Percentiles rank a stretch among this genome's conserved stretches.
phyloP scores from a whole-genome alignment of 768 basidiomycete genomes.

The Phlebiopsis flavidoalba region DNA sequence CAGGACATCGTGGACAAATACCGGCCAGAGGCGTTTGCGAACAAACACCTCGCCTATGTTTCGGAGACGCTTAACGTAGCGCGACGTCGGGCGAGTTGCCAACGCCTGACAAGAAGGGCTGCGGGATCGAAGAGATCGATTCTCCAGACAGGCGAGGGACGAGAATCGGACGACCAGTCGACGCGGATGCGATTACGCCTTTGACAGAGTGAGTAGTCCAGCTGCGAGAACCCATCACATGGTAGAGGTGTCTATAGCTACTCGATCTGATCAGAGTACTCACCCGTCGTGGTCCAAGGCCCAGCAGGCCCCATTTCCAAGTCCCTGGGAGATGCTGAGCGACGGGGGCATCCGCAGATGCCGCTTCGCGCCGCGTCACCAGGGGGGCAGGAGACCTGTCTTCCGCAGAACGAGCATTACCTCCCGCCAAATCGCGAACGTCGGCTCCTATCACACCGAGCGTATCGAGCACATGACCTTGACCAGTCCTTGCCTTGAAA shows the following conservation, averaged over 20 bases:
- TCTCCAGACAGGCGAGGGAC: conserved; percentile 8
- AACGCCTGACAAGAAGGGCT: conserved; percentile 15
- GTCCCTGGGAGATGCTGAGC: conserved; percentile 11
- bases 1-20: neutral
- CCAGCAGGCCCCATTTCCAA: conserved; percentile 18
- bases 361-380: neutral
- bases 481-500: too few relatives aligned
- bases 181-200: neutral
- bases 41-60: conserved; percentile 7
- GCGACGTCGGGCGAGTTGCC: neutral
- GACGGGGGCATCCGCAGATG: conserved; percentile 1
- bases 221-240: conserved; percentile 5
- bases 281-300: conserved; percentile 16
- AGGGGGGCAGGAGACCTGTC: conserved; percentile 12
- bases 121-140: neutral
- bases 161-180: conserved; percentile 6
- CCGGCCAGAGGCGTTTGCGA: neutral
- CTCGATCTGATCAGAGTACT: neutral
- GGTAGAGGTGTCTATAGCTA: neutral
- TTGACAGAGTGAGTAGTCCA: conserved; percentile 13
- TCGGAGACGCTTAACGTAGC: conserved; percentile 11
- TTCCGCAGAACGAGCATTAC: conserved; percentile 12
- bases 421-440: conserved; percentile 9
- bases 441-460: too few relatives aligned
- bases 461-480: too few relatives aligned